Evolutionary conservation across 768 basidiomycete species (phyloP).

Genomic region (Filobasidium wieringae): DNA sequence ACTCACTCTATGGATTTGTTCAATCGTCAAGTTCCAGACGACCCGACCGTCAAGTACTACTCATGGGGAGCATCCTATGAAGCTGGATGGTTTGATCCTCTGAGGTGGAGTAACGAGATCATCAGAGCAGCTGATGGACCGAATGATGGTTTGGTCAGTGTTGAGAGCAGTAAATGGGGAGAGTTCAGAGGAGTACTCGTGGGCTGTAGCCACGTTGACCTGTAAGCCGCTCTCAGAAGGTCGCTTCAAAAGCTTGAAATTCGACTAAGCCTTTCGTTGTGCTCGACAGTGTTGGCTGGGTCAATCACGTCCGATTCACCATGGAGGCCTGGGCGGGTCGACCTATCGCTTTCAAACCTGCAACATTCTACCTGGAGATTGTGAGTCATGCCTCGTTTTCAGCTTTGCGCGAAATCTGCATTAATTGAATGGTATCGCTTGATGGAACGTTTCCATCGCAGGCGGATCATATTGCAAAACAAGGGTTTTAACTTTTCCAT

Average conservation of each 20-base stretch:
- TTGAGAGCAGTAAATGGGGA: constrained; percentile 83
- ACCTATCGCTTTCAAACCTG: constrained; percentile 81
- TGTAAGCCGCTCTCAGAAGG: constrained; percentile 21
- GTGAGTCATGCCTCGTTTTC: no score
- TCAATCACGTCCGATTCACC: constrained; percentile 74
- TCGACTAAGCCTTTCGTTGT: constrained; percentile 1
- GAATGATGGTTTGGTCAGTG: constrained; percentile 86
- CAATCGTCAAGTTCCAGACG: constrained; percentile 73
- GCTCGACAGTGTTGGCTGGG: constrained; percentile 59
- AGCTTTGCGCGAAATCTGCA: no score
- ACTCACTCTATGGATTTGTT: constrained; percentile 73
- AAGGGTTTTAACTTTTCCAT: no score
- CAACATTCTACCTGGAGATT: constrained; percentile 77
- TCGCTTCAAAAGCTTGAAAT: background rate
- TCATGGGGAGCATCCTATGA: constrained; percentile 90
- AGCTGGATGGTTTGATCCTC: constrained; percentile 82
- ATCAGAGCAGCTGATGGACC: constrained; percentile 77
- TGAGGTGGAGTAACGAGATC: constrained; percentile 49
- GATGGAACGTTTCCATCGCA: no score
- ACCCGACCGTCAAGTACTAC: constrained; percentile 69
- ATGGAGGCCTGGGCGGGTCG: constrained; percentile 79
- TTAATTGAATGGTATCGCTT: no score
- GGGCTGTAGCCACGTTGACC: constrained; percentile 70
- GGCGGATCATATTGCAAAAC: no score
- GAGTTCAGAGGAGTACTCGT: constrained; percentile 86